These are phyloP conservation scores for Lepidium africanum DNA, from an alignment of 345 rosid species.

Conservation along the genomic window DNA sequence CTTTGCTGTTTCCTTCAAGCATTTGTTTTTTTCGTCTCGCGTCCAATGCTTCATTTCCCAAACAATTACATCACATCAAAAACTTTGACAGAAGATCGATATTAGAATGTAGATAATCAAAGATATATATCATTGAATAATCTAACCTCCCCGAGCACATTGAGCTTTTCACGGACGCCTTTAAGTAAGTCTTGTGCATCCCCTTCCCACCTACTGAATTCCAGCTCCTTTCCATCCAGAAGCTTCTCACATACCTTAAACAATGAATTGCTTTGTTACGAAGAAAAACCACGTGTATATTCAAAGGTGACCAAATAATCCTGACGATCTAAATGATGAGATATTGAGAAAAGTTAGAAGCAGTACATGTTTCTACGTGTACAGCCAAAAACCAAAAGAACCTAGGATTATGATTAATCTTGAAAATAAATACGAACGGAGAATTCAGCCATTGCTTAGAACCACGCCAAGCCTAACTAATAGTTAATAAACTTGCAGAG, in stretches of 20 bases:
- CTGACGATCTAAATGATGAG: not conserved
- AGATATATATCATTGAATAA: not conserved
- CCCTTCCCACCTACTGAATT: slow-evolving; percentile 63
- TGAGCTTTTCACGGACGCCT: slow-evolving; percentile 69
- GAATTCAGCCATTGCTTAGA: not conserved
- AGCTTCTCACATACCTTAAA: slow-evolving; percentile 64
- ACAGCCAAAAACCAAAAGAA: not conserved
- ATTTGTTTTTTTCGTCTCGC: slow-evolving; percentile 70
- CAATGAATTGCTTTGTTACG: not conserved
- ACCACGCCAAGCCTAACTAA: not conserved
- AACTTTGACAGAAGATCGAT: not conserved
- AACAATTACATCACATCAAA: slow-evolving; percentile 5
- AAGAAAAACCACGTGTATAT: not conserved
- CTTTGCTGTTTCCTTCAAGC: slow-evolving; percentile 76
- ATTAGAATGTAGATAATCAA: not conserved
- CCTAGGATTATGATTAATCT: not conserved
- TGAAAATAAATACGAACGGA: not conserved
- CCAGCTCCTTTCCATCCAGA: slow-evolving; percentile 64
- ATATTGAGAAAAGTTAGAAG: not conserved
- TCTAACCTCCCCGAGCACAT: slow-evolving; percentile 76
- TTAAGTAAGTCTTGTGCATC: slow-evolving; percentile 48
- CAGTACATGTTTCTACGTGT: not conserved
- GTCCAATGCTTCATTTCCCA: slow-evolving; percentile 64
- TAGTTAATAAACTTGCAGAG: not conserved
- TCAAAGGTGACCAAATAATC: not conserved